Base-by-base conservation (phyloP, 495 filamentous ascomycete genomes). In the Cercophora sp. region DNA sequence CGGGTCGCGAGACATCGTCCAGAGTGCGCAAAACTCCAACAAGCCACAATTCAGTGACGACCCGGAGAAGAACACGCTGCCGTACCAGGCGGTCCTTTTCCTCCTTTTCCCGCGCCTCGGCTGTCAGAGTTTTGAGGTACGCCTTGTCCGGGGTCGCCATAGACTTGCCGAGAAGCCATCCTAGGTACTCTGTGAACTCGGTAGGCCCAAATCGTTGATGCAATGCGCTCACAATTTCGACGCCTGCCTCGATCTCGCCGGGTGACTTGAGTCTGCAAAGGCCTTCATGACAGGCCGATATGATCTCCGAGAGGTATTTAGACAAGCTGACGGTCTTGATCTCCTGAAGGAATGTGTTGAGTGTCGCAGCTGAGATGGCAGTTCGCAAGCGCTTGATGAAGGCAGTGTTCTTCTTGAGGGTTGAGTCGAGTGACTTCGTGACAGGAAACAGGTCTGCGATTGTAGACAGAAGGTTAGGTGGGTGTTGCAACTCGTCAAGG, bases 351-450 rank as follows among this genome's bases (percentile, higher is more conserved):
- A 97, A 94, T 51, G 89, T 90, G 47, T 80, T 75, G 34, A 88
- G 79, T 37, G 86, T 85, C 43, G 88, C 78, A 42, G 87, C 74
- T 51, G 82, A 90, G 54, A 97, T 85, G 34, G 90, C 88, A 23
- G 93, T 96, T 29, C 93, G 88, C 27, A 97, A 78, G 47, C 94
- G 87, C 70, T 96, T 96, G 67, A 99, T 99, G 69, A 97, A 96
- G 52, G 92, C 91, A 10, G 93, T 99, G 63, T 99, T 99, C 72
- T 97, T 99, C 77, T 96, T 97, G 60, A 99, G 79, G 25, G 91
- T 92, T 15, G 94, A 96, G 68, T 99, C 94, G 55, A 99, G 85
- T 22, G 89, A 88, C 51, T 80, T 78, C 67, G 77, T 81, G 53
- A 91, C 83, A 27, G 83, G 78, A 65, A 95, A 94, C 26, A 94